phyloP scores from a whole-genome alignment of 2,329 filamentous ascomycete genomes.

The Ascochyta lentis region DNA sequence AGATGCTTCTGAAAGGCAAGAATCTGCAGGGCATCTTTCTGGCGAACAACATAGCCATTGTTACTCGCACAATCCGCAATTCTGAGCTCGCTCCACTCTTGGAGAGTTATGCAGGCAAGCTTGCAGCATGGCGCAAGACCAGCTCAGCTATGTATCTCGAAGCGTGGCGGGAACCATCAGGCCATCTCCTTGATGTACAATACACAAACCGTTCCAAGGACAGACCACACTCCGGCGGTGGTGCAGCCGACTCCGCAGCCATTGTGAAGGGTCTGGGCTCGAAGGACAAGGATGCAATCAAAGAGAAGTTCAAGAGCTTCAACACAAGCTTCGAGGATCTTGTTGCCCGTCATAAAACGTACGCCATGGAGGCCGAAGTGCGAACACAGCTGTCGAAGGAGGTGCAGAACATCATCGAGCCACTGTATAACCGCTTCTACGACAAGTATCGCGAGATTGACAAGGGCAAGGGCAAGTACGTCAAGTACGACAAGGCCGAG shows the following conservation, averaged over 20 bases:
- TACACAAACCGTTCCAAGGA: conserved; percentile 76
- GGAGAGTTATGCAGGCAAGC: conserved; percentile 65
- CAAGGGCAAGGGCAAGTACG: conserved; percentile 97
- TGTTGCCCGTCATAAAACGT: conserved; percentile 79
- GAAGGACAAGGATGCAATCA: conserved; percentile 96
- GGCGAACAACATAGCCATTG: conserved; percentile 82
- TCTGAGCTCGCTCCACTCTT: conserved; percentile 81
- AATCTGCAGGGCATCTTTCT: conserved; percentile 85
- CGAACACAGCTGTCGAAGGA: conserved; percentile 79
- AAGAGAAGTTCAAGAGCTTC: conserved; percentile 93
- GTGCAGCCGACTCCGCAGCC: conserved; percentile 72
- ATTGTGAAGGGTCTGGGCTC: conserved; percentile 83
- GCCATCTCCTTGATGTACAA: conserved; percentile 84
- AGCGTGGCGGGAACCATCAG: conserved; percentile 85
- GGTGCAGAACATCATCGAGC: conserved; percentile 89
- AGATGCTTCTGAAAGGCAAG: conserved; percentile 73
- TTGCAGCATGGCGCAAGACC: conserved; percentile 89
- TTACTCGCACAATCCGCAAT: conserved; percentile 82
- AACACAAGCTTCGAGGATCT: conserved; percentile 91
- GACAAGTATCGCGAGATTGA: conserved; percentile 97
- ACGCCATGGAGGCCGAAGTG: conserved; percentile 91
- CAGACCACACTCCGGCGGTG: conserved; percentile 68
- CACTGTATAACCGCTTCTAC: conserved; percentile 93
- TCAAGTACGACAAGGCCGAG: conserved; percentile 90
- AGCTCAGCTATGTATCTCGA: conserved; percentile 82